Conservation (phyloP, 306 rosid genomes). For the Cucumis cinereus region DNA sequence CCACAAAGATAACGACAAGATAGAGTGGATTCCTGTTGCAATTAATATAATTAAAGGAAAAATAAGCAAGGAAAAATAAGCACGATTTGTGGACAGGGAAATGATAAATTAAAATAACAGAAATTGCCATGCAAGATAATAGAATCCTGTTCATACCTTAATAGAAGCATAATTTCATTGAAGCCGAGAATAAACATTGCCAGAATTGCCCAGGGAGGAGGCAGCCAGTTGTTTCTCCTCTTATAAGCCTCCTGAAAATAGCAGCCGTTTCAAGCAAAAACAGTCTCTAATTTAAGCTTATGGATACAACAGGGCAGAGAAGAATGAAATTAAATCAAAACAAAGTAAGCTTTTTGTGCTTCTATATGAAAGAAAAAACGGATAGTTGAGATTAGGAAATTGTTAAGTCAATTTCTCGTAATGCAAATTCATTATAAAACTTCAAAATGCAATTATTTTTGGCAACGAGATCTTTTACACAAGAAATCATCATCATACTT, state of each 20-base stretch:
- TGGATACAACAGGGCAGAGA: not conserved
- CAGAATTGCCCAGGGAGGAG: conserved; percentile 91
- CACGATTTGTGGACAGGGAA: not conserved
- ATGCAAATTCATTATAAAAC: not conserved
- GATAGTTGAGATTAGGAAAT: not conserved
- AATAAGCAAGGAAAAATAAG: not conserved
- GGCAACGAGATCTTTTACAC: not conserved
- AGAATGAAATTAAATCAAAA: not conserved
- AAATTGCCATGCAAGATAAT: not conserved
- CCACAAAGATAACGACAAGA: conserved; percentile 48
- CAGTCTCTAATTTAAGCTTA: not conserved
- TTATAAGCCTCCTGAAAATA: conserved; percentile 65
- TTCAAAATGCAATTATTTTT: not conserved
- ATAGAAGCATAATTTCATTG: conserved; percentile 65
- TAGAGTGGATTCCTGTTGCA: conserved; percentile 74
- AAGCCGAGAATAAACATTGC: conserved; percentile 67
- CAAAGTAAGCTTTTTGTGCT: not conserved
- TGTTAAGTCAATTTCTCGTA: not conserved
- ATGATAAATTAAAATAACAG: not conserved
- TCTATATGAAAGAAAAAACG: not conserved
- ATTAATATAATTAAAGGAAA: not conserved
- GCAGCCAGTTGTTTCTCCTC: conserved; percentile 73
- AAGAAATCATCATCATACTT: not conserved
- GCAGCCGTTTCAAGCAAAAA: not conserved
- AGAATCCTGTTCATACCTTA: conserved; percentile 32